Base-by-base conservation (phyloP, 2,329 filamentous ascomycete species). In the Cladosporium sp. region DNA sequence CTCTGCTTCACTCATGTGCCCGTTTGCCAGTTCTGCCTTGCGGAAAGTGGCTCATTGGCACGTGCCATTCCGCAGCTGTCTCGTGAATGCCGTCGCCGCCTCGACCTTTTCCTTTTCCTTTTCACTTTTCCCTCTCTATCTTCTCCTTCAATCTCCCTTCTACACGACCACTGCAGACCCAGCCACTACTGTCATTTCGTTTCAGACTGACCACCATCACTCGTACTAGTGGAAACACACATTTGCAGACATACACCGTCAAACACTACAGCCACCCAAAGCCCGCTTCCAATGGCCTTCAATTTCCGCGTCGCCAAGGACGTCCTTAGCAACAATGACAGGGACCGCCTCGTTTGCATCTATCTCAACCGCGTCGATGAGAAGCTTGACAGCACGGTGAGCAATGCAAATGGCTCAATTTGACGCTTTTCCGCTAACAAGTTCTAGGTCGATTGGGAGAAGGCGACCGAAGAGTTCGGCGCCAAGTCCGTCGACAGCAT, bases 271-370 rank as follows among this genome's bases (percentile, higher is more conserved):
- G 28, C 14, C 44, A 13, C 22, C 44, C 14, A 18, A 31, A 46
- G 13, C 43, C 10, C 16, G 9, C n/a, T 11, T 34, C 56, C 45
- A 48, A 61, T 63, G 56, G 32, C 54, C 16, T 63, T 64, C 61
- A 52, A 65, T 50, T 66, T 56, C 59, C 38, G 53, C 9, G 54
- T 58, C 41, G 62, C 61, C 37, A 62, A 60, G 46, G 37, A 38
- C 13, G 45, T 56, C 16, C 56, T 67, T 42, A 59, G 13, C 32
- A 61, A 67, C 3, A 49, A 19, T 16, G 65, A 67, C 32, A 67
- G 63, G 54, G 58, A 66, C 40, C 64, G 64, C 53, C 53, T 66
- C 46, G 32, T 66, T 31, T 59, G 56, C 40, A 35, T 63, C 46
- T 61, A 53, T 54, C 59, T 67, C 49, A 63, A 58, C 50, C 53